A percentile compares a stretch with the other conserved stretches of the same genome.
Conservation (phyloP, 2,329 filamentous ascomycete genomes). For the Orbilia ellipsospora region DNA sequence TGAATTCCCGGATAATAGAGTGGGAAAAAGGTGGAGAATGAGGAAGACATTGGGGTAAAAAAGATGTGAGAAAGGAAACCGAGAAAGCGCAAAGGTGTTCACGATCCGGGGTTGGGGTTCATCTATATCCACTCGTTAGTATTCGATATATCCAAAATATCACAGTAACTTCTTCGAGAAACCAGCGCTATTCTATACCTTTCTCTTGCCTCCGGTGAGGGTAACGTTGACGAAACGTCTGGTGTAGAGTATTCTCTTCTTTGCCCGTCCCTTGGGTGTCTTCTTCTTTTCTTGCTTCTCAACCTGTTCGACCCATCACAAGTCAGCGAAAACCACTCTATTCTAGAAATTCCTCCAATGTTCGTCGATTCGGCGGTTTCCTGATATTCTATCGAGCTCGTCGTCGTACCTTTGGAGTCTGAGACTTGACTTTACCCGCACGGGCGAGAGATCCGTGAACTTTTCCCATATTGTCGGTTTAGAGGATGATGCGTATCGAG, state of each 20-base stretch:
- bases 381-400: slow-evolving; percentile 37
- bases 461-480: slow-evolving; percentile 78
- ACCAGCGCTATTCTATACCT: slow-evolving; percentile 72
- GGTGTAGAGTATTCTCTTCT: slow-evolving; percentile 92
- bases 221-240: slow-evolving; percentile 98
- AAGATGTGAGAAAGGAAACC: slow-evolving; percentile 27
- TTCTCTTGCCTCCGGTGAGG: slow-evolving; percentile 97
- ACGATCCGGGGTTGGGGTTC: slow-evolving; percentile 81
- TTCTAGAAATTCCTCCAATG: slow-evolving; percentile 2
- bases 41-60: slow-evolving; percentile 19
- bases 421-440: slow-evolving; percentile 98
- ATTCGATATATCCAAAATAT: background rate
- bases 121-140: slow-evolving; percentile 68
- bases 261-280: slow-evolving; percentile 94
- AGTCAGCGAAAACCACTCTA: slow-evolving; percentile 50
- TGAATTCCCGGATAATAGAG: slow-evolving; percentile 16
- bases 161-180: no score
- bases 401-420: slow-evolving; percentile 83
- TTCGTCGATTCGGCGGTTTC: background rate
- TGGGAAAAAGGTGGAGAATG: slow-evolving; percentile 22
- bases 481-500: slow-evolving; percentile 11
- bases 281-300: slow-evolving; percentile 96
- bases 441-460: slow-evolving; percentile 93
- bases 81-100: slow-evolving; percentile 15
- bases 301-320: slow-evolving; percentile 69